Conservation (phyloP, 139 green algal genomes). For the Choricystis sp. region DNA sequence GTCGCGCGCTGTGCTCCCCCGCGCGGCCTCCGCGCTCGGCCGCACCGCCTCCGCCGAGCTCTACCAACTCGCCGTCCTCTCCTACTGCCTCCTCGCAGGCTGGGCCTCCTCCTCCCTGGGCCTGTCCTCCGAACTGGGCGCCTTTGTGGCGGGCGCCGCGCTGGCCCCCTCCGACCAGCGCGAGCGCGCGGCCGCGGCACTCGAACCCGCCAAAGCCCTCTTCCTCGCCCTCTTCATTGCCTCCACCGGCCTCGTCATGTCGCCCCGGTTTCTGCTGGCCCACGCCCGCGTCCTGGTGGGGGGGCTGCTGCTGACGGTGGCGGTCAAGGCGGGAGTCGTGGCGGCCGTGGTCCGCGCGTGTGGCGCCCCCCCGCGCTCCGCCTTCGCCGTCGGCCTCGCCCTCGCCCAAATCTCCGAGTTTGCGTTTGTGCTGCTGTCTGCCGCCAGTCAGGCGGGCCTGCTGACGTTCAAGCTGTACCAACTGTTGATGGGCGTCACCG, state of each 20-base stretch:
- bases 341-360: constrained; percentile 60
- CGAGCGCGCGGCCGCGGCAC: neutral
- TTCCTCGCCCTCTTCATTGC: constrained; percentile 88
- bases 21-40: constrained; percentile 28
- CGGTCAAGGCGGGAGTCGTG: constrained; percentile 62
- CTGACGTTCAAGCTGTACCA: constrained; percentile 71
- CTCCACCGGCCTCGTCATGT: constrained; percentile 73
- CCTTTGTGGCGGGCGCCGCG: constrained; percentile 79
- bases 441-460: constrained; percentile 56
- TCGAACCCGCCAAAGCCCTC: constrained; percentile 41
- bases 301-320: constrained; percentile 44
- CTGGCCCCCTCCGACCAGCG: constrained; percentile 37
- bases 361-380: constrained; percentile 30
- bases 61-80: constrained; percentile 61
- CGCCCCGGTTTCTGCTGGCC: constrained; percentile 64
- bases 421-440: constrained; percentile 81
- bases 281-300: constrained; percentile 59
- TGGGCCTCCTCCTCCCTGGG: constrained; percentile 39
- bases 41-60: constrained; percentile 38
- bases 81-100: constrained; percentile 54
- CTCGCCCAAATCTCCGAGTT: constrained; percentile 89
- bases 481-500: constrained; percentile 81
- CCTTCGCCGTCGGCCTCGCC: constrained; percentile 60
- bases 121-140: constrained; percentile 74
- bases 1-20: constrained; percentile 40